phyloP scores from a whole-genome alignment of 2,329 filamentous ascomycete genomes.

The Xylariomycetidae sp. region DNA sequence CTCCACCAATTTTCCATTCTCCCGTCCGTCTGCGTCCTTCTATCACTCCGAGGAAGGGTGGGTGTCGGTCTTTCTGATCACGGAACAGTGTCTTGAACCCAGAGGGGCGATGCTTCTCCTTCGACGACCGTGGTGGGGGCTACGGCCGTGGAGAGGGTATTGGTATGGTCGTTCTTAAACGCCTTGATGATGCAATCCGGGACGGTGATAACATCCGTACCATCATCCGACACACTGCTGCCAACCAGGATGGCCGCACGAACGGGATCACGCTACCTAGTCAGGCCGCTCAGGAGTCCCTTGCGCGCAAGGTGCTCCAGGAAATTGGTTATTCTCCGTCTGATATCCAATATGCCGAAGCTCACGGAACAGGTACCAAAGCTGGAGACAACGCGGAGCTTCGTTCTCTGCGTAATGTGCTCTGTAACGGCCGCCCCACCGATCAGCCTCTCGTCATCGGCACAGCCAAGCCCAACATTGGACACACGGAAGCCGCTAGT shows the following conservation, averaged over 20 bases:
- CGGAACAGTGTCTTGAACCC: no score
- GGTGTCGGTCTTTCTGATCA: no score
- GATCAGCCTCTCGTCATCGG: neutral
- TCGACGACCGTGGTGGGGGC: constrained; percentile 9
- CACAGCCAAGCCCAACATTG: constrained; percentile 1
- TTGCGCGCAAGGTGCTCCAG: neutral
- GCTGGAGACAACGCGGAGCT: constrained; percentile 1
- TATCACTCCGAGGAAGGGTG: no score
- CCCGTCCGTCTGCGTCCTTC: no score
- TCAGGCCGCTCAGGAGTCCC: neutral
- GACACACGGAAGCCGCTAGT: neutral
- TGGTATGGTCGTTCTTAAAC: constrained; percentile 10
- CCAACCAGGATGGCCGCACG: neutral
- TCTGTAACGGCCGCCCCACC: neutral
- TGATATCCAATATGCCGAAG: neutral
- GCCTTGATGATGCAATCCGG: constrained; percentile 2
- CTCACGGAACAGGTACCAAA: constrained; percentile 1
- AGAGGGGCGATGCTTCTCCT: constrained; percentile 9
- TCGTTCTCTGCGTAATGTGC: neutral
- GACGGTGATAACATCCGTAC: neutral
- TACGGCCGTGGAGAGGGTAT: constrained; percentile 12
- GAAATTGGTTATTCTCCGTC: neutral
- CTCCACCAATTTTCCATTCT: no score
- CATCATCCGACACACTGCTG: neutral
- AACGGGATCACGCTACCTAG: neutral